Percentiles rank a stretch among this genome's conserved stretches.
phyloP scores from a whole-genome alignment of 805 yeast genomes.

The Zygotorulaspora danielsina region DNA sequence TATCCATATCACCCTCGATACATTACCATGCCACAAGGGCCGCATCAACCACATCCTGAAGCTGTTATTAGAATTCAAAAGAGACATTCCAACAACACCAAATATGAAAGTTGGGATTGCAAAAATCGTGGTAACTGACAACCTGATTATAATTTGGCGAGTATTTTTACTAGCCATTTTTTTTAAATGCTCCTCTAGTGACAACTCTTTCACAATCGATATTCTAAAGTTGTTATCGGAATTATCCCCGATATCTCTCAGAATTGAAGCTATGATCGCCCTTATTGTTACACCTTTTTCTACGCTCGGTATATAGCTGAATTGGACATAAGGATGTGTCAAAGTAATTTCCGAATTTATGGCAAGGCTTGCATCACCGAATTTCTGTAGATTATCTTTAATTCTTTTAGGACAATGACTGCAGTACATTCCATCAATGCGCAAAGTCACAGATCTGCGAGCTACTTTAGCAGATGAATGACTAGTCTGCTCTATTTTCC shows the following conservation, averaged over 20 bases:
- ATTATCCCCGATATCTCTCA: slow-evolving; percentile 38
- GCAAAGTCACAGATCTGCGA: slow-evolving; percentile 54
- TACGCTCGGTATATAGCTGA: slow-evolving; percentile 57
- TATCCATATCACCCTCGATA: slow-evolving; percentile 60
- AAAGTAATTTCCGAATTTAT: slow-evolving; percentile 54
- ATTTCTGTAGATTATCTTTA: slow-evolving; percentile 44
- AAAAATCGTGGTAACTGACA: slow-evolving; percentile 46
- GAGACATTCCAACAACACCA: slow-evolving; percentile 66
- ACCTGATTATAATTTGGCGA: slow-evolving; percentile 41
- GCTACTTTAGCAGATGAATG: slow-evolving; percentile 45
- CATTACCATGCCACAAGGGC: slow-evolving; percentile 61
- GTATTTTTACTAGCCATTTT: slow-evolving; percentile 48
- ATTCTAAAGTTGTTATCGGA: slow-evolving; percentile 43
- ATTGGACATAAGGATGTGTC: slow-evolving; percentile 52
- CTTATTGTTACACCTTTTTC: slow-evolving; percentile 46
- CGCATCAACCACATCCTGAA: slow-evolving; percentile 53
- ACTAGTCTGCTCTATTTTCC: slow-evolving; percentile 40
- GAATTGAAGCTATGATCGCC: slow-evolving; percentile 47
- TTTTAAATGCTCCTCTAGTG: slow-evolving; percentile 61
- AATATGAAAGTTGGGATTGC: slow-evolving; percentile 67
- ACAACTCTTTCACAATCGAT: slow-evolving; percentile 48
- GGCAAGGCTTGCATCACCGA: slow-evolving; percentile 51
- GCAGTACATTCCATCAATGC: slow-evolving; percentile 45
- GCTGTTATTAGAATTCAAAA: slow-evolving; percentile 41
- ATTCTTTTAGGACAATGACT: slow-evolving; percentile 61